Conservation (phyloP, 768 basidiomycete species). For the Suillus variegatus region DNA sequence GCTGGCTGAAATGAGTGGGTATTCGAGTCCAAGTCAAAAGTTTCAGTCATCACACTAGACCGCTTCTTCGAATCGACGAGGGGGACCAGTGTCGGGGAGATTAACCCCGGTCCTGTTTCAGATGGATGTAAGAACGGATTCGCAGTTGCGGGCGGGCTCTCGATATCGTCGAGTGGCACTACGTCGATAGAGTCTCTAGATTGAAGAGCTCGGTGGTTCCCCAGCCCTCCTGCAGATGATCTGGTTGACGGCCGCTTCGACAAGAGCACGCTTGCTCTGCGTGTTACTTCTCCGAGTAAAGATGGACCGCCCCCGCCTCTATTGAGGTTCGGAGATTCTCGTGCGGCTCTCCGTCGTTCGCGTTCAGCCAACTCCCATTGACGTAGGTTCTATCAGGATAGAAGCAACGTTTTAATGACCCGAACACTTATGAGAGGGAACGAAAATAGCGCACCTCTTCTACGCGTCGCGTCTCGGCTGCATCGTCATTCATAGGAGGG, state of each 20-base stretch:
- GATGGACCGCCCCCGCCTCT: conserved; percentile 33
- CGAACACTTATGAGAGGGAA: neutral
- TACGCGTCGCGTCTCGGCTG: conserved; percentile 65
- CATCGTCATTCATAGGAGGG: conserved; percentile 68
- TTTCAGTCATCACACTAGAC: conserved; percentile 20
- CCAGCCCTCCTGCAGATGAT: conserved; percentile 33
- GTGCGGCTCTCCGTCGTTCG: conserved; percentile 69
- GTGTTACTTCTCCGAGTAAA: conserved; percentile 57
- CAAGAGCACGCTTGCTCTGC: conserved; percentile 62
- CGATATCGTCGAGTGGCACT: conserved; percentile 57
- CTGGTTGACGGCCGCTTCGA: conserved; percentile 39
- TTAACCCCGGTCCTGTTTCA: conserved; percentile 8
- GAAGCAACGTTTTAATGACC: conserved; percentile 5
- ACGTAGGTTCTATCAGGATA: conserved; percentile 58
- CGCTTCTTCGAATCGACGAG: conserved; percentile 40
- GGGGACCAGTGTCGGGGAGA: conserved; percentile 19
- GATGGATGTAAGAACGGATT: conserved; percentile 49
- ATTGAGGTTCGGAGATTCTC: conserved; percentile 47
- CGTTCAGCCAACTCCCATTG: conserved; percentile 81
- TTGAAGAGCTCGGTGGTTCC: conserved; percentile 47
- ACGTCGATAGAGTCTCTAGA: conserved; percentile 54
- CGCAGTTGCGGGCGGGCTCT: conserved; percentile 39
- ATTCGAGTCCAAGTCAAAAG: neutral
- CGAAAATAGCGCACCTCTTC: conserved; percentile 57
- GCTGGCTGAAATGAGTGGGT: conserved; percentile 15